Conservation (phyloP, 345 rosid genomes). For the Pugionium cornutum region DNA sequence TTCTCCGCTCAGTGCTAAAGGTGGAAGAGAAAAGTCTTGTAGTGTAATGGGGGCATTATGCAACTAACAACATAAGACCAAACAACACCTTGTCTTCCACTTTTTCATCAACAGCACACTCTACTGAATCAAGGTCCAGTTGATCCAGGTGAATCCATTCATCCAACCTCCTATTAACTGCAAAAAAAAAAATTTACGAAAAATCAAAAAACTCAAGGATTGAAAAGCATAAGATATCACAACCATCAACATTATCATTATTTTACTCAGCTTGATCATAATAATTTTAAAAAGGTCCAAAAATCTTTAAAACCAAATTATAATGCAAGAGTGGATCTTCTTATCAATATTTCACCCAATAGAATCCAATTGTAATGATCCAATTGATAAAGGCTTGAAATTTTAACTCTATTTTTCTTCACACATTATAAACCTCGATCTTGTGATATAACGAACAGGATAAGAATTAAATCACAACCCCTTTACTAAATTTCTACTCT, state of each 20-base stretch:
- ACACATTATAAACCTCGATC: background rate
- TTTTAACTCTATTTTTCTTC: background rate
- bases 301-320: background rate
- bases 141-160: conserved; percentile 98
- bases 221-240: background rate
- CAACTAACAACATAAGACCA: background rate
- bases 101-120: conserved; percentile 90
- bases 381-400: conserved; percentile 1
- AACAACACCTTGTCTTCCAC: conserved; percentile 88
- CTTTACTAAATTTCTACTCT: conserved; percentile 1
- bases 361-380: background rate
- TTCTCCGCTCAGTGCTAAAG: background rate
- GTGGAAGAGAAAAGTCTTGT: conserved; percentile 3
- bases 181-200: too few relatives aligned
- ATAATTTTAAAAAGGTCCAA: background rate
- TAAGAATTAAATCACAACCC: background rate
- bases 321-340: conserved; percentile 8
- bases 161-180: conserved; percentile 97
- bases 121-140: conserved; percentile 89
- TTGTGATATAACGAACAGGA: background rate
- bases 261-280: conserved; percentile 8
- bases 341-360: conserved; percentile 6
- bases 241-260: conserved; percentile 8
- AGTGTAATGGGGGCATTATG: background rate
- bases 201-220: conserved; percentile 21